Conservation (phyloP, 352 stramenopile species). For the Bremia lactucae region DNA sequence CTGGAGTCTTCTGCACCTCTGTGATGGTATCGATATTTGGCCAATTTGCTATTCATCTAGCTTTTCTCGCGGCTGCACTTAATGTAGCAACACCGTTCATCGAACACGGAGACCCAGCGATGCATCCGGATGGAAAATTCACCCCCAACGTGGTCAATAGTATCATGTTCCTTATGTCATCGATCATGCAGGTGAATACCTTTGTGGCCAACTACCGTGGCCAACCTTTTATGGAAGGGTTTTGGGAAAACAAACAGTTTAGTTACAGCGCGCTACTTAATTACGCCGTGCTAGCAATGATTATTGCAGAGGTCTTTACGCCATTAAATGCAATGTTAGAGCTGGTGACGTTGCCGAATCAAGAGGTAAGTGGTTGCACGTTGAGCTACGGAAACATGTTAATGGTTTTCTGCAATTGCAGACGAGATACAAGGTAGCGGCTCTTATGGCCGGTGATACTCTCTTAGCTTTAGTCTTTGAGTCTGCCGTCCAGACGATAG, state of each 20-base stretch:
- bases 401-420: slow-evolving; percentile 11
- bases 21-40: slow-evolving; percentile 90
- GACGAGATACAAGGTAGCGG: slow-evolving; percentile 32
- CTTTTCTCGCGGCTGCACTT: slow-evolving; percentile 85
- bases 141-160: slow-evolving; percentile 97
- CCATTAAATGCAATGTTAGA: slow-evolving; percentile 86
- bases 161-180: slow-evolving; percentile 95
- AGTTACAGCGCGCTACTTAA: slow-evolving; percentile 81
- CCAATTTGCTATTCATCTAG: slow-evolving; percentile 96
- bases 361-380: slow-evolving; percentile 10
- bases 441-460: slow-evolving; percentile 46
- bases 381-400: slow-evolving; percentile 1
- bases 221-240: slow-evolving; percentile 96
- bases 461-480: slow-evolving; percentile 41
- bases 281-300: slow-evolving; percentile 76
- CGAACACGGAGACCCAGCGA: slow-evolving; percentile 60
- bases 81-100: slow-evolving; percentile 86
- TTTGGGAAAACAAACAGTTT: slow-evolving; percentile 92
- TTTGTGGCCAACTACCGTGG: slow-evolving; percentile 98
- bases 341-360: slow-evolving; percentile 85
- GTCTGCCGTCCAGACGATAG: slow-evolving; percentile 24
- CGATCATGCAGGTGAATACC: slow-evolving; percentile 90
- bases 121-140: slow-evolving; percentile 87
- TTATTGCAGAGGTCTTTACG: slow-evolving; percentile 84
- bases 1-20: slow-evolving; percentile 90